Base-by-base conservation (phyloP, 2,329 filamentous ascomycete species). In the Neonectria punicea region DNA sequence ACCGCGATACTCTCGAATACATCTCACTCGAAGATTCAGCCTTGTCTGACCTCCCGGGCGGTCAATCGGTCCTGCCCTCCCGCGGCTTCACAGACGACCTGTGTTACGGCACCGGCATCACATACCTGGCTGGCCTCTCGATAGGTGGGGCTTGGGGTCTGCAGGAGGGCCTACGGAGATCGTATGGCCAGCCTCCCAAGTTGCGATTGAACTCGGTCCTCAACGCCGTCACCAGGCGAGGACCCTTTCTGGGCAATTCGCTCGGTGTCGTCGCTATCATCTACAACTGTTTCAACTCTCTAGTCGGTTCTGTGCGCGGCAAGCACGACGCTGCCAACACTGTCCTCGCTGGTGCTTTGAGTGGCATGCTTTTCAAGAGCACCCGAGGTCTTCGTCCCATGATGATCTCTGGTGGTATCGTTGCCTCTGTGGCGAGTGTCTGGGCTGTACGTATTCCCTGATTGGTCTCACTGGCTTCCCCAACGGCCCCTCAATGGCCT, bases 51-150 rank as follows among this genome's bases (percentile, higher is more conserved):
- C 87, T 97, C 20, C 94, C 94, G 53, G 94, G 94, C 76, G 87
- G 90, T 65, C 92, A 93, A 78, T 97, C 95, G 47, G 92, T 94
- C 59, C 88, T 99, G 59, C 96, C 97, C 47, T 98, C 94, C 61
- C 91, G 96, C 79, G 96, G 96, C 78, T 99, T 97, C 90, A 97
- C 94, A 66, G 96, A 99, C 78, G 96, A 99, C 80, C 89, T 99
- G 65, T 98, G 96, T 83, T 99, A 99, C 80, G 96, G 97, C 76
- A 97, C 96, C 22, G 96, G 96, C 74, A 90, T 95, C 67, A 97
- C 94, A 77, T 99, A 99, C 79, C 85, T 99, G 66, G 85, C 92
- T n/a, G 96, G 92, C 7, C 84, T 99, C 74, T 87, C 91, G 44
- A 78, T 97, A 71, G 96, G 96, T 80, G 96, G 96, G 71, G 90